Conservation (phyloP, 2,329 filamentous ascomycete species). For the Penicillium decumbens region DNA sequence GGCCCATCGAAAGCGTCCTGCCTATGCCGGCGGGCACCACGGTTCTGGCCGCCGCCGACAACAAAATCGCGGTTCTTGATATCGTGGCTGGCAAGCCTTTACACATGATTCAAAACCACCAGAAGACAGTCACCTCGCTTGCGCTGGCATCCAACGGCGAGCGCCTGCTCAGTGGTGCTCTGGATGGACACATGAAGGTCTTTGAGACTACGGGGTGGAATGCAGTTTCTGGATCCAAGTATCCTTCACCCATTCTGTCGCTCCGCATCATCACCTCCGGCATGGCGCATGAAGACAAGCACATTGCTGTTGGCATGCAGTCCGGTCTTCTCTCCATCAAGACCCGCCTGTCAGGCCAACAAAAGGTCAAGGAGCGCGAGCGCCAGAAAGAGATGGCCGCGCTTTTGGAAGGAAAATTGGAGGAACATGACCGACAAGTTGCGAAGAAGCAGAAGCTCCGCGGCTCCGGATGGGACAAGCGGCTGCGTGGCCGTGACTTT, state of each 20-base stretch:
- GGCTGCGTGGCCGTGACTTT: constrained; percentile 67
- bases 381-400: constrained; percentile 81
- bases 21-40: constrained; percentile 82
- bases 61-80: constrained; percentile 84
- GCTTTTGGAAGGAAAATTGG: constrained; percentile 70
- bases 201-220: constrained; percentile 95
- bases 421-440: constrained; percentile 68
- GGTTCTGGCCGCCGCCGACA: constrained; percentile 77
- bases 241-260: constrained; percentile 83
- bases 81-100: constrained; percentile 85
- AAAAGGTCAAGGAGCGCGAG: constrained; percentile 70
- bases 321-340: constrained; percentile 86
- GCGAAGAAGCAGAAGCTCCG: constrained; percentile 64
- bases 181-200: constrained; percentile 95
- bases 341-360: constrained; percentile 78
- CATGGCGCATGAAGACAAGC: constrained; percentile 72
- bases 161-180: constrained; percentile 76
- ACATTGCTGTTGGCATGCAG: constrained; percentile 91
- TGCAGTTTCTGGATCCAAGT: constrained; percentile 90
- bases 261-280: constrained; percentile 69
- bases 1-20: constrained; percentile 81
- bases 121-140: constrained; percentile 92
- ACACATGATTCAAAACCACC: constrained; percentile 84
- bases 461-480: constrained; percentile 58
- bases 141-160: constrained; percentile 74